These are phyloP conservation scores for Triticum turgidum DNA, from an alignment of 176 grass and related monocot species.

Conservation along the genomic window DNA sequence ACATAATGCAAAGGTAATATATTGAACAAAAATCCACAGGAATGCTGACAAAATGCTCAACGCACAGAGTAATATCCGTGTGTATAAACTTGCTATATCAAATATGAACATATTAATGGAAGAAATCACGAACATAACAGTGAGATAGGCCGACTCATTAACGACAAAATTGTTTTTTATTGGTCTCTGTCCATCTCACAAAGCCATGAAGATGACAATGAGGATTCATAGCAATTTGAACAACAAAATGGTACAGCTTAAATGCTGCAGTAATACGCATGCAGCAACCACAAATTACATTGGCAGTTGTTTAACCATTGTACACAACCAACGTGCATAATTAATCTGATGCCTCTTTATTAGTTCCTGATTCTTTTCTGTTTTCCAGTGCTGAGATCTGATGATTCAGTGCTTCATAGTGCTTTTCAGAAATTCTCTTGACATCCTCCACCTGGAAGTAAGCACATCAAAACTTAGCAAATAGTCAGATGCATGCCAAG, in stretches of 20 bases:
- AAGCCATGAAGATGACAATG: conserved; percentile 19
- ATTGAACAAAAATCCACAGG: not conserved
- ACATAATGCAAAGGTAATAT: too few species aligned
- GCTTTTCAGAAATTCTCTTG: conserved; percentile 51
- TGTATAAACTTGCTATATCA: not conserved
- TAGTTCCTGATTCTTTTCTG: conserved; percentile 32
- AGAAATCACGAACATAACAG: not conserved
- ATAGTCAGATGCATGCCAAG: conserved; percentile 13
- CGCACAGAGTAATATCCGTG: not conserved
- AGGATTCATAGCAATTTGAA: conserved; percentile 28
- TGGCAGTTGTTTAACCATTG: conserved; percentile 11
- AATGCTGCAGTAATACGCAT: conserved; percentile 29
- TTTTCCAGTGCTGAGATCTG: conserved; percentile 57
- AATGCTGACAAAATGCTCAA: not conserved
- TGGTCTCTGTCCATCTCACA: conserved; percentile 32
- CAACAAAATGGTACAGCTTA: conserved; percentile 27
- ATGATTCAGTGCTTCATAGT: conserved; percentile 46
- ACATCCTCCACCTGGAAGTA: conserved; percentile 63
- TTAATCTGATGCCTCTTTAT: conserved; percentile 51
- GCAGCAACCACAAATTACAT: conserved; percentile 30
- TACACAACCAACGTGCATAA: conserved; percentile 17
- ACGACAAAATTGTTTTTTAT: conserved; percentile 39
- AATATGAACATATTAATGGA: not conserved
- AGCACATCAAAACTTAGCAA: conserved; percentile 27
- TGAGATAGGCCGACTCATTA: not conserved